Conservation (phyloP, 2,329 filamentous ascomycete species). For the Aspergillus flavus region DNA sequence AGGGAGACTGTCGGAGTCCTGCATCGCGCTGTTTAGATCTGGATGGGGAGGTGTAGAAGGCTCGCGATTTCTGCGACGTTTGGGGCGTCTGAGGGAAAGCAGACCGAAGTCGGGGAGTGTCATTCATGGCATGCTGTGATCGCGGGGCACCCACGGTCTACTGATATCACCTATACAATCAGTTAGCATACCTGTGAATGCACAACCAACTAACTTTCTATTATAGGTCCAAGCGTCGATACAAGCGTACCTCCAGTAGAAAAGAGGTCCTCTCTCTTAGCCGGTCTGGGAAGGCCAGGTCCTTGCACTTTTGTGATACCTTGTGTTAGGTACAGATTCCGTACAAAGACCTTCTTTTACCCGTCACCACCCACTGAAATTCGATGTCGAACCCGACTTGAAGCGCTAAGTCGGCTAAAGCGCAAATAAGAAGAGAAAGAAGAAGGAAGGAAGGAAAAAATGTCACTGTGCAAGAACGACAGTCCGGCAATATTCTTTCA, state of each 20-base stretch:
- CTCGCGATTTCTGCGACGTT: slow-evolving; percentile 44
- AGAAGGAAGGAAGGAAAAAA: neutral
- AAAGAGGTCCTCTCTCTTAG: neutral
- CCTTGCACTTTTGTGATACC: neutral
- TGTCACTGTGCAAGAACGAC: neutral
- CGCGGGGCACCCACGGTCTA: slow-evolving; percentile 18
- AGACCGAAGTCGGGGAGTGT: slow-evolving; percentile 79
- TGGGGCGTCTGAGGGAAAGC: slow-evolving; percentile 77
- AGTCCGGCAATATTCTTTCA: neutral
- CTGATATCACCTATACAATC: slow-evolving; percentile 11
- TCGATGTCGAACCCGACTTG: neutral
- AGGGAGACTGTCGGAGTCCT: slow-evolving; percentile 25
- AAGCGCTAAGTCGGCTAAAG: neutral
- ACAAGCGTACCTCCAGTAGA: neutral
- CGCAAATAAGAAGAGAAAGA: neutral
- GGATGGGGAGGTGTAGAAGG: slow-evolving; percentile 31
- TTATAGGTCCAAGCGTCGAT: neutral
- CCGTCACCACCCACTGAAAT: neutral
- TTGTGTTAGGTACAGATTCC: neutral
- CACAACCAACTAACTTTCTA: neutral
- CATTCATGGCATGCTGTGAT: slow-evolving; percentile 72
- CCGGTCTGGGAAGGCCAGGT: neutral
- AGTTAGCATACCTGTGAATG: neutral
- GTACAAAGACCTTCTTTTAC: neutral
- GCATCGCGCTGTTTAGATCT: slow-evolving; percentile 28